These are phyloP conservation scores for Chaetomium fimeti DNA, from an alignment of 495 filamentous ascomycete genomes.

Conservation along the genomic window DNA sequence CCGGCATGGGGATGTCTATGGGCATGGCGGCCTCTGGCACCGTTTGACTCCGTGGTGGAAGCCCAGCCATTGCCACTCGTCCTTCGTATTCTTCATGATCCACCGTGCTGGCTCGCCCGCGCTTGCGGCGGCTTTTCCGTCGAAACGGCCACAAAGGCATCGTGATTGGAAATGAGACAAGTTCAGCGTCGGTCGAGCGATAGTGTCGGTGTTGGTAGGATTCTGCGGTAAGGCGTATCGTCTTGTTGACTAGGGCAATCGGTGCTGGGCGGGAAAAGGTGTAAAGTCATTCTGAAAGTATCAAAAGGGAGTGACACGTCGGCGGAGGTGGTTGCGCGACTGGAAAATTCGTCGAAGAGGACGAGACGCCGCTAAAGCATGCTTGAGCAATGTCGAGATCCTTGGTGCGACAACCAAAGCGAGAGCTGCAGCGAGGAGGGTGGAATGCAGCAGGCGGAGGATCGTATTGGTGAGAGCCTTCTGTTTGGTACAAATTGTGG, in stretches of 20 bases:
- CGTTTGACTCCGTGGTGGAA: conserved; percentile 42
- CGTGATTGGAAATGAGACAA: neutral
- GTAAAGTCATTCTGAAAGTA: conserved; percentile 32
- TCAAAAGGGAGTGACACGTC: conserved; percentile 15
- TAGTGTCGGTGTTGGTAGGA: neutral
- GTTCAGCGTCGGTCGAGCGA: conserved; percentile 53
- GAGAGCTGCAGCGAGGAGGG: neutral
- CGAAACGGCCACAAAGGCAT: conserved; percentile 68
- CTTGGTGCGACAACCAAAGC: neutral
- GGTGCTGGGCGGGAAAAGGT: conserved; percentile 16
- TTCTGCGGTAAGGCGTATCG: conserved; percentile 2
- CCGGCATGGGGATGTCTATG: conserved; percentile 20
- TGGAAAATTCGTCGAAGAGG: conserved; percentile 19
- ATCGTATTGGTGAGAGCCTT: neutral
- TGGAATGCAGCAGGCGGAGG: conserved; percentile 9
- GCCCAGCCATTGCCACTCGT: conserved; percentile 29
- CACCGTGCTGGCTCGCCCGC: conserved; percentile 40
- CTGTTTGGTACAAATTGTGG: neutral
- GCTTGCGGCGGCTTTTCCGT: conserved; percentile 58
- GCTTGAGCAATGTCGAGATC: conserved; percentile 17
- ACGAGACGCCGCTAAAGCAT: conserved; percentile 28
- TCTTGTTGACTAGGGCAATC: conserved; percentile 14
- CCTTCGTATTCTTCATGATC: conserved; percentile 35
- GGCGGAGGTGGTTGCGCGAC: conserved; percentile 17
- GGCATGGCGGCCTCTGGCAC: conserved; percentile 31